phyloP scores from a whole-genome alignment of 169 alveolate genomes.

The Babesia bovis region DNA sequence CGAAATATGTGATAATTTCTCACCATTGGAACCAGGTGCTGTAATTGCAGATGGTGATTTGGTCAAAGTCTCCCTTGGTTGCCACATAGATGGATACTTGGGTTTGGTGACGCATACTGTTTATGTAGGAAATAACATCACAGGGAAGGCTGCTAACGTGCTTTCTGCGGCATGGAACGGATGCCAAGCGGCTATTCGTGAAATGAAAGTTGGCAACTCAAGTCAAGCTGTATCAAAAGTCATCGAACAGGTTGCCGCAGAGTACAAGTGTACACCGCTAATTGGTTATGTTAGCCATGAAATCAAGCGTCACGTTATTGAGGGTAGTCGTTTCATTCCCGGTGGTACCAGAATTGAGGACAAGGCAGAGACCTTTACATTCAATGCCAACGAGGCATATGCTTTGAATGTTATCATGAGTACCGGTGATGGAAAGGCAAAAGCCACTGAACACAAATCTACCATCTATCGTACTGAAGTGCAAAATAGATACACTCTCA shows the following conservation, averaged over 20 bases:
- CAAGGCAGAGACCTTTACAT: constrained; percentile 90
- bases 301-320: constrained; percentile 91
- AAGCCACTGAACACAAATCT: constrained; percentile 89
- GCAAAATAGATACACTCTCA: constrained; percentile 91
- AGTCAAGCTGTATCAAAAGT: constrained; percentile 90
- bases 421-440: constrained; percentile 92
- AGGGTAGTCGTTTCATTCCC: constrained; percentile 84
- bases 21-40: constrained; percentile 81
- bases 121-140: constrained; percentile 53
- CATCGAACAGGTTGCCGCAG: constrained; percentile 85
- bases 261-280: constrained; percentile 86
- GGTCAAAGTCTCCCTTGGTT: constrained; percentile 77
- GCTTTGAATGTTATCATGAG: constrained; percentile 90
- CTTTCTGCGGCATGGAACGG: constrained; percentile 90
- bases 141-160: constrained; percentile 69
- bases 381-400: constrained; percentile 92
- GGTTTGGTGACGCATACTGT: constrained; percentile 89
- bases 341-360: constrained; percentile 88
- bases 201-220: constrained; percentile 84
- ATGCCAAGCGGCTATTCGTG: constrained; percentile 91
- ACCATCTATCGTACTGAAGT: constrained; percentile 92
- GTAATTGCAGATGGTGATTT: constrained; percentile 56
- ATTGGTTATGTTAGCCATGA: constrained; percentile 92
- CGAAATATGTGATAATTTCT: constrained; percentile 90
- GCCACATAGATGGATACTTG: constrained; percentile 92